Base-by-base conservation (phyloP, 106 monocot genomes). In the Phalaenopsis aphrodite region DNA sequence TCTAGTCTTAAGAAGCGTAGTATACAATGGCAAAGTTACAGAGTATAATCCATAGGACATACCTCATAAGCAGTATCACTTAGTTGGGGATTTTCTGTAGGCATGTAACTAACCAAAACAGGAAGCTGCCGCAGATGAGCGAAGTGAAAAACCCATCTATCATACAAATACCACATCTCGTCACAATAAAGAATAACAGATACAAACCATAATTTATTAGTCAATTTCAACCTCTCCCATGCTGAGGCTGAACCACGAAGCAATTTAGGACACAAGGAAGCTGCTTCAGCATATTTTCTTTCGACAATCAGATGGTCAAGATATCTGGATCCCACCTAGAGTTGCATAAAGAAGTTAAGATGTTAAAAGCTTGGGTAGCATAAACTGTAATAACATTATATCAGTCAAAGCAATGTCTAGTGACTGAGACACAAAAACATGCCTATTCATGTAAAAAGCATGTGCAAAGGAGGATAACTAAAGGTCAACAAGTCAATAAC, bases 41-140 rank as follows among this genome's bases (percentile, higher is more conserved):
- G 30, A 11, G 21, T 24, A 49, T 76, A 48, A 48, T 49, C 23
- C 12, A 74, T n/a, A 4, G 58, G 30, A 65, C 48, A 42, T 11
- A 98, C 97, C 97, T 99, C 94, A 87, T 99, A 99, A 75, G 92
- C 87, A 82, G 94, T 99, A 81, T 95, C 93, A 85, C 88, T 93
- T 46, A 99, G 74, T 46, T 85, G 86, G 58, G 98, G 98, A 81
- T 95, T 91, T 75, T 89, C 94, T 57, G 83, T 95, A 64, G 98
- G 98, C 79, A 99, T 99, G 83, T 91, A 93, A 75, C 92, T 93
- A 84, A 95, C 98, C 85, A 99, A 93, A 78, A 93, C 88, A 81
- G 92, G 91, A 78, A 99, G 91, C 81, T 99, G 94, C 45, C 94
- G 93, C 19, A 99, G 90, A 78, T 95, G 94, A 72, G 98, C 98